Evolutionary conservation across 202 grass and related monocot genomes (phyloP).

Genomic region (Carex arenaria): DNA sequence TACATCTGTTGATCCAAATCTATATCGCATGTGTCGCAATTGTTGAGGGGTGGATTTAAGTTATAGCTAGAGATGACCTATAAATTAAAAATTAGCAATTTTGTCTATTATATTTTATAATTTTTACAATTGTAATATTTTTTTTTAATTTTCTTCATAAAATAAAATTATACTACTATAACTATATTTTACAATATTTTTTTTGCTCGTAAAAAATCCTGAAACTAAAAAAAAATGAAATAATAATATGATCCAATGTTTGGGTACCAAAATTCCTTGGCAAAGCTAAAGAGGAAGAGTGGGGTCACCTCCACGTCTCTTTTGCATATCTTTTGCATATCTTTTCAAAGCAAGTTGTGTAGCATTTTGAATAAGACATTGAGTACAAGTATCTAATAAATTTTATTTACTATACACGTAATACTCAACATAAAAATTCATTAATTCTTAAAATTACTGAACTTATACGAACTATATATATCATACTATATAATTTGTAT

Average conservation of each 20-base stretch:
- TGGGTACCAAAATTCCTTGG: too few species aligned
- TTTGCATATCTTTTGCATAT: background rate
- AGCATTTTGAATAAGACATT: background rate
- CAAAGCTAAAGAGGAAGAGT: background rate
- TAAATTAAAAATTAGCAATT: too few species aligned
- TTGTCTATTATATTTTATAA: too few species aligned
- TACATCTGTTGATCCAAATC: too few species aligned
- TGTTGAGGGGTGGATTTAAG: too few species aligned
- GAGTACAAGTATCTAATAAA: background rate
- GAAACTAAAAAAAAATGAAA: background rate
- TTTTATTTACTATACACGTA: background rate
- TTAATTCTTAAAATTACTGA: background rate
- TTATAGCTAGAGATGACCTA: too few species aligned
- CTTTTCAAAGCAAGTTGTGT: background rate
- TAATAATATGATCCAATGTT: background rate
- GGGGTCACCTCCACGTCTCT: constrained; percentile 14
- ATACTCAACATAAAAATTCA: background rate
- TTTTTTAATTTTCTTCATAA: too few species aligned
- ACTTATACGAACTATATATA: background rate
- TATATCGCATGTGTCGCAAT: too few species aligned
- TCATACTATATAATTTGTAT: background rate
- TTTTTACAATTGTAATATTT: too few species aligned
- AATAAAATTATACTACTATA: too few species aligned
- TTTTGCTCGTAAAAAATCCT: background rate
- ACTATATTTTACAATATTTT: background rate